Base-by-base conservation (phyloP, 2,329 filamentous ascomycete species). In the Endoconidiophora laricicola region DNA sequence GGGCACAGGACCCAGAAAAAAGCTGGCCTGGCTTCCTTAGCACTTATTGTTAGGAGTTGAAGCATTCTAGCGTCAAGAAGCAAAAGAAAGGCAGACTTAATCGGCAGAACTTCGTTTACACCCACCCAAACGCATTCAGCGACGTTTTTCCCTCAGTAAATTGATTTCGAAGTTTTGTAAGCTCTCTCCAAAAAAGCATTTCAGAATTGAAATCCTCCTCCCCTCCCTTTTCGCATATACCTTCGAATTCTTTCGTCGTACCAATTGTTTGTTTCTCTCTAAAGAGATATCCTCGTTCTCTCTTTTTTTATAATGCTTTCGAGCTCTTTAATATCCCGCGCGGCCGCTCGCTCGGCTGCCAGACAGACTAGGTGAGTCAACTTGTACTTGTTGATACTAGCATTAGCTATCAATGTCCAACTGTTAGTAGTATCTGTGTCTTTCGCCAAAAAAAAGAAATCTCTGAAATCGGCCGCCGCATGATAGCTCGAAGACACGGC, bases 311-410 rank as follows among this genome's bases (percentile, higher is more conserved):
- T 59, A 54, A 81, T 81, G 77, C 65, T 80, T 62, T 67, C 74
- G 56, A 73, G 69, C 62, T 73, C 74, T 62, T 70, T 78, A 71
- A 71, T 78, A 71, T 69, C 73, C 57, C 70, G 74, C 63, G 67
- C 69, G 58, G 67, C 70, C 61, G 69, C 69, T 60, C 73, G 74
- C 61, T 74, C 76, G 60, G 71, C 70, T 54, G 72, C 77, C 63
- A 71, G 67, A 58, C 67, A 66, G 58, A 69, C 71, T 55, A 68
- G 67, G 74, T 53, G 51, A 53, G 51, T 53, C 51, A 53, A 50
- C 12, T 20, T 45, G 22, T 23, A 50, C 12, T 20, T 45, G 22
- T 23, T 29, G 43, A 18, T 29, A 9, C 43, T 18, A 10, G 33
- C 33, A n/a, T 22, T 33, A 12, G 44, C 20, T 22, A 29, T 29